Base-by-base conservation (phyloP, 176 grass and related monocot species). In the Triticum monococcum region DNA sequence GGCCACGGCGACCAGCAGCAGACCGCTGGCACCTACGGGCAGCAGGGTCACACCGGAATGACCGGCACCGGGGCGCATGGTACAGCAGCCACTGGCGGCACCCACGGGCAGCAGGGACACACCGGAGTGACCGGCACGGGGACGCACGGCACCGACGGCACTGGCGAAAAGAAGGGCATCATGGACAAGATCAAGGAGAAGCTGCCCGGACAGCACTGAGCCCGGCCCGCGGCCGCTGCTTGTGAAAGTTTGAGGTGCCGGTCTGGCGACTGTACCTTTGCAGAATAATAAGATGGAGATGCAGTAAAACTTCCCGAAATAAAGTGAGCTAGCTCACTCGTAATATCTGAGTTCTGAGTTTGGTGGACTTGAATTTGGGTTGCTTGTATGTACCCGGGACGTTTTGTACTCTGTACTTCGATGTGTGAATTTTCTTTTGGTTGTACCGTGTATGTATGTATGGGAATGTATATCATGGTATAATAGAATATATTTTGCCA, bases 181-280 rank as follows among this genome's bases (percentile, higher is more conserved):
- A 92, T 95, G 88, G 88, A 84, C 24, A 95, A 95, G 93, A 90
- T 95, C 73, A 92, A 92, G 87, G 90, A 92, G 82, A 95, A 95
- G 88, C 85, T 95, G n/a, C 93, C 93, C 12, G 88, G 93, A 4
- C 87, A 86, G 18, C 80, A 90, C 84, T 89, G 56, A 87, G 65
- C 66, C 24, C 12, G 70, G 9, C 37, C 68, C 9, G 32, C 5
- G 22, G 37, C 20, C 1, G 37, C 36, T 41, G 24, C 69, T 41
- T 43, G 36, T 8, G 11, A 72, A 1, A 30, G 28, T 30, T 72
- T 43, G 22, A 43, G 37, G 22, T 43, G 69, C 22, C 22, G 14
- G 1, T 37, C 36, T 37, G 36, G 36, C 36, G 7, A 8, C 36
- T 7, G 7, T 8, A 8, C 36, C 36, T 37, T 8, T 36, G 35